Percentiles rank a stretch among this genome's conserved stretches.
Conservation (phyloP, 495 filamentous ascomycete genomes). For the Echria macrotheca region DNA sequence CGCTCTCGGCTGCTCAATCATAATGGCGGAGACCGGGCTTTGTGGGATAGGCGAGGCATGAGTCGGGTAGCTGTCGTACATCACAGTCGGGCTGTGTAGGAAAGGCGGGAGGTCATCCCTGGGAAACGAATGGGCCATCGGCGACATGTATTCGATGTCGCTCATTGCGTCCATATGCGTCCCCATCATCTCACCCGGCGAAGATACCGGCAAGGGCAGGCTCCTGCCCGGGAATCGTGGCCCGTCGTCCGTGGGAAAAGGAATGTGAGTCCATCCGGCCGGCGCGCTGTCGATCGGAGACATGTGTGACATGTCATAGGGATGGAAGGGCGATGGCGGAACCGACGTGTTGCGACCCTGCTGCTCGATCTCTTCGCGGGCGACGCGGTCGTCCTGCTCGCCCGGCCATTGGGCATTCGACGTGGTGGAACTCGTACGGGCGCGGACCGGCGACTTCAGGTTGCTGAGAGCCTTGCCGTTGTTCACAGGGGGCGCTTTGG, state of each 20-base stretch:
- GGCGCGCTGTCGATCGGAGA: slow-evolving; percentile 33
- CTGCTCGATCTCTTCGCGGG: slow-evolving; percentile 27
- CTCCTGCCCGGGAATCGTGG: slow-evolving; percentile 19
- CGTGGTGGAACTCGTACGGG: slow-evolving; percentile 33
- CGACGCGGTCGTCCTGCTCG: slow-evolving; percentile 28
- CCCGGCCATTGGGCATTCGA: slow-evolving; percentile 33
- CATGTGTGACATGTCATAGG: slow-evolving; percentile 34
- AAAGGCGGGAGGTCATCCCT: slow-evolving; percentile 46
- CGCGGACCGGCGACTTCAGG: slow-evolving; percentile 31
- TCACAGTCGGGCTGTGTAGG: slow-evolving; percentile 46
- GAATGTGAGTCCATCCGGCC: slow-evolving; percentile 29
- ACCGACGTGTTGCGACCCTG: slow-evolving; percentile 18
- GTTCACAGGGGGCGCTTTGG: slow-evolving; percentile 59
- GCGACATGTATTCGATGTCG: slow-evolving; percentile 52
- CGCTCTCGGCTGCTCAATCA: slow-evolving; percentile 45
- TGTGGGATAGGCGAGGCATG: slow-evolving; percentile 44
- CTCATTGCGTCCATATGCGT: slow-evolving; percentile 48
- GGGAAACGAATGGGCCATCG: slow-evolving; percentile 44
- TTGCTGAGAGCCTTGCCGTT: slow-evolving; percentile 45
- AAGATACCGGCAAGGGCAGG: slow-evolving; percentile 20
- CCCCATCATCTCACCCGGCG: slow-evolving; percentile 40
- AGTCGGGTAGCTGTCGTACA: slow-evolving; percentile 46
- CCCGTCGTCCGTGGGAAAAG: slow-evolving; percentile 24
- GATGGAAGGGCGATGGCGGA: slow-evolving; percentile 30
- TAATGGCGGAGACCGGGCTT: slow-evolving; percentile 47